Conservation (phyloP, 2,329 filamentous ascomycete species). For the Fusarium nisikadoi region DNA sequence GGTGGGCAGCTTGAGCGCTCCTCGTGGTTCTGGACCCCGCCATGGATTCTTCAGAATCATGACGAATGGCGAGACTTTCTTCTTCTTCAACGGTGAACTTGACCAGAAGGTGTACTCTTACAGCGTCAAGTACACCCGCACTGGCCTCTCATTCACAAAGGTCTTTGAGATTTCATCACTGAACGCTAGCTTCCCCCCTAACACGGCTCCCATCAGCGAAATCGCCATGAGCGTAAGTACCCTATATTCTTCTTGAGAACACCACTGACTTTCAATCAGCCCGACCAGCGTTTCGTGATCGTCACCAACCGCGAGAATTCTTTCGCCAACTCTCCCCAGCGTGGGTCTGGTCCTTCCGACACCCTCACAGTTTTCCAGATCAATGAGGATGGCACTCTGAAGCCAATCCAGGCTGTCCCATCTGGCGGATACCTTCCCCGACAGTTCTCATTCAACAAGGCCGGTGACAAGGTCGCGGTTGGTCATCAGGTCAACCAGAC, state of each 20-base stretch:
- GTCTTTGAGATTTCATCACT: slow-evolving; percentile 38
- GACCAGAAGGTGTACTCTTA: slow-evolving; percentile 42
- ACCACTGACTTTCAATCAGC: slow-evolving; percentile 4
- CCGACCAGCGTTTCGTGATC: slow-evolving; percentile 35
- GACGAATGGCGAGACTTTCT: slow-evolving; percentile 35
- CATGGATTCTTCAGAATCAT: slow-evolving; percentile 40
- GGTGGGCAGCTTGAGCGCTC: slow-evolving; percentile 23
- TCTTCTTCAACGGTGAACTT: slow-evolving; percentile 41
- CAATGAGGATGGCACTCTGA: slow-evolving; percentile 27
- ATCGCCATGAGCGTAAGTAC: slow-evolving; percentile 39
- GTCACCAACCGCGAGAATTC: slow-evolving; percentile 41
- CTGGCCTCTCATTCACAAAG: slow-evolving; percentile 32
- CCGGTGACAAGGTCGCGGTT: slow-evolving; percentile 40
- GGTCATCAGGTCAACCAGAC: slow-evolving; percentile 41
- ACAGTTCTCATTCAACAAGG: slow-evolving; percentile 41
- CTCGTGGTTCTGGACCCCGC: slow-evolving; percentile 32
- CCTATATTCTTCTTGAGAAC: accelerated
- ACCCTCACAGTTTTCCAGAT: slow-evolving; percentile 39
- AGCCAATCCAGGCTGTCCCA: slow-evolving; percentile 34
- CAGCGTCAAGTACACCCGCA: slow-evolving; percentile 28
- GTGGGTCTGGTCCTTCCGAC: slow-evolving; percentile 29
- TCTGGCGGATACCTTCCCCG: slow-evolving; percentile 38
- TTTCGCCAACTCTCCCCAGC: slow-evolving; percentile 31
- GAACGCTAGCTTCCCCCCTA: slow-evolving; percentile 26
- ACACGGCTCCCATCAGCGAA: slow-evolving; percentile 37